These are phyloP conservation scores for Medicago ruthenica DNA, from an alignment of 306 rosid species.

Conservation along the genomic window DNA sequence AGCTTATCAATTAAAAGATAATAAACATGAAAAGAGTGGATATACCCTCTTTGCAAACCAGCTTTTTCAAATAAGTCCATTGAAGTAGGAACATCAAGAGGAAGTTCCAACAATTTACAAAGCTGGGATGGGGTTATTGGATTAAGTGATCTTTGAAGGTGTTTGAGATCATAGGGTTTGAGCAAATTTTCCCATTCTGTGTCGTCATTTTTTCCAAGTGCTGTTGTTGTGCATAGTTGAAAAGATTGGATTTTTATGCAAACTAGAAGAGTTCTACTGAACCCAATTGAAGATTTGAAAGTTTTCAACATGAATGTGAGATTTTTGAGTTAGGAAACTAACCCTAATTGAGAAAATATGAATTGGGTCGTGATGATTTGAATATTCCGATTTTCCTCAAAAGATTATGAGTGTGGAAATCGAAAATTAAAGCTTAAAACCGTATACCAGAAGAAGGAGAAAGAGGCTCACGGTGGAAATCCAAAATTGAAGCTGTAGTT, in stretches of 20 bases:
- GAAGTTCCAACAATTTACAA: conserved; percentile 70
- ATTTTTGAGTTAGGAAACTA: conserved; percentile 29
- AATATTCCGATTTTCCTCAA: no score
- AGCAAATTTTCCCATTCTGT: conserved; percentile 84
- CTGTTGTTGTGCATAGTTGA: conserved; percentile 51
- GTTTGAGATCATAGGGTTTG: conserved; percentile 78
- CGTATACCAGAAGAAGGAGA: no score
- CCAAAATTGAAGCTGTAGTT: no score
- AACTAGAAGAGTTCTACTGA: conserved; percentile 41
- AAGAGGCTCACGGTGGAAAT: no score
- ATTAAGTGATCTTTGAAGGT: conserved; percentile 64
- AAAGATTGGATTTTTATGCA: conserved; percentile 52
- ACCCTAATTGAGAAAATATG: conserved; percentile 17
- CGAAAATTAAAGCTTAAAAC: no score
- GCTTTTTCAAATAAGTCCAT: conserved; percentile 73
- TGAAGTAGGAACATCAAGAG: conserved; percentile 76
- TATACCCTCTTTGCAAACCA: conserved; percentile 74
- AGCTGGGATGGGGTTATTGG: conserved; percentile 76
- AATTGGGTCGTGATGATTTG: background rate
- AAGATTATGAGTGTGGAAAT: no score
- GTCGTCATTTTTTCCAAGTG: conserved; percentile 42
- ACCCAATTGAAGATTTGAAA: conserved; percentile 40
- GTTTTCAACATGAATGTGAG: conserved; percentile 54
- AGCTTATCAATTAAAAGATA: conserved; percentile 73
- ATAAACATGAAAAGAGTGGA: conserved; percentile 74